Percentiles rank a stretch among this genome's conserved stretches.
Evolutionary conservation across 2,329 filamentous ascomycete species (phyloP).

Genomic region (Pseudopyricularia cyperi): DNA sequence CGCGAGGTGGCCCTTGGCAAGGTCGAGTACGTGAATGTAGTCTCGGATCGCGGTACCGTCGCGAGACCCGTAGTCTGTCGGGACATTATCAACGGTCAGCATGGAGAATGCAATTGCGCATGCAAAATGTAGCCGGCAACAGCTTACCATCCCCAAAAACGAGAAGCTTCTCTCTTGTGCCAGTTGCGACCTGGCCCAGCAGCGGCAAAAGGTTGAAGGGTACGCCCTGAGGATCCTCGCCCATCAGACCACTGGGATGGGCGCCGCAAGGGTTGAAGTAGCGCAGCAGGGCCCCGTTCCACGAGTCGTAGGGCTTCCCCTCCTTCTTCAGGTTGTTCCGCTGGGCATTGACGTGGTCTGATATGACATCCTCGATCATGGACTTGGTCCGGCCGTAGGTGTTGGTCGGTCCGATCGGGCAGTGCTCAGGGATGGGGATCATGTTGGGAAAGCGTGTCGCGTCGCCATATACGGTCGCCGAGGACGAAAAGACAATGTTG

Average conservation of each 20-base stretch:
- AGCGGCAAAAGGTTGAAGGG: constrained; percentile 93
- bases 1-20: constrained; percentile 73
- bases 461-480: constrained; percentile 95
- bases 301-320: constrained; percentile 64
- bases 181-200: constrained; percentile 83
- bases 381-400: constrained; percentile 96
- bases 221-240: constrained; percentile 90
- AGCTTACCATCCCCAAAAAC: constrained; percentile 82
- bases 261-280: constrained; percentile 98
- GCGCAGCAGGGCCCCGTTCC: constrained; percentile 84
- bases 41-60: constrained; percentile 93
- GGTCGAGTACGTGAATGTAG: constrained; percentile 93
- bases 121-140: background rate
- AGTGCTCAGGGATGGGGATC: constrained; percentile 97
- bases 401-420: constrained; percentile 92
- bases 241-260: constrained; percentile 93
- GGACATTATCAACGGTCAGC: background rate
- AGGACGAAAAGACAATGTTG: constrained; percentile 98
- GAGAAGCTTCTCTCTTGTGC: constrained; percentile 83
- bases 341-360: constrained; percentile 78
- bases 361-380: constrained; percentile 82
- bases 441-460: constrained; percentile 92
- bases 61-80: constrained; percentile 70
- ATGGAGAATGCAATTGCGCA: background rate
- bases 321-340: constrained; percentile 71